These are phyloP conservation scores for Porogramme epimiltina DNA, from an alignment of 1,284 basidiomycete genomes.

Conservation along the genomic window DNA sequence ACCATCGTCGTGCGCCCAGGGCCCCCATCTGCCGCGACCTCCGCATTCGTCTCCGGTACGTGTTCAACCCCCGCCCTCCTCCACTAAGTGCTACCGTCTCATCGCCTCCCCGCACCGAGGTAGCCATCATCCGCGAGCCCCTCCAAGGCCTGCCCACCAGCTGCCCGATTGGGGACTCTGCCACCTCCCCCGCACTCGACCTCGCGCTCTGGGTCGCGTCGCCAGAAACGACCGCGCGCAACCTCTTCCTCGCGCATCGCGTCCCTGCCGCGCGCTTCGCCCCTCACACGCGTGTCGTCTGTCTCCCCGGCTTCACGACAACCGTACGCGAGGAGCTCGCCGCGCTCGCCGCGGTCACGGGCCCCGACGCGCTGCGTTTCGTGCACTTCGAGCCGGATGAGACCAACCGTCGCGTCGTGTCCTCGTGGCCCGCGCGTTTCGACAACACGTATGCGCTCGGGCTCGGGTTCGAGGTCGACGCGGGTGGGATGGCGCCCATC, in stretches of 20 bases:
- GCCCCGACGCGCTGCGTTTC: conserved; percentile 38
- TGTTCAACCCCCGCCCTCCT: conserved; percentile 1
- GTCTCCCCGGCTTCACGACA: conserved; percentile 50
- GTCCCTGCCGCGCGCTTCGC: conserved; percentile 47
- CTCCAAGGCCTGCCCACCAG: conserved; percentile 51
- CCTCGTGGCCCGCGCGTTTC: conserved; percentile 49
- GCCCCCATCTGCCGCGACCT: conserved; percentile 56
- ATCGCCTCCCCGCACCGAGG: not conserved
- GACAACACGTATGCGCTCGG: conserved; percentile 45
- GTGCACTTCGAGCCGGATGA: conserved; percentile 47
- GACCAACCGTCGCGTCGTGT: conserved; percentile 43
- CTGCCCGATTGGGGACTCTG: conserved; percentile 55
- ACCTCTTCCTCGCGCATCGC: conserved; percentile 56
- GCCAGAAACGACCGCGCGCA: conserved; percentile 54
- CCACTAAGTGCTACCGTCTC: too few species aligned
- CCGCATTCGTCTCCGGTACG: conserved; percentile 57
- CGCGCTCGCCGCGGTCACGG: conserved; percentile 44
- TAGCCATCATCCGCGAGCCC: conserved; percentile 65
- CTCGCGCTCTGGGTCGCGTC: conserved; percentile 57
- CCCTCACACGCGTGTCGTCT: conserved; percentile 53
- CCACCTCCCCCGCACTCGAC: conserved; percentile 44
- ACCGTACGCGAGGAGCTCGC: conserved; percentile 48
- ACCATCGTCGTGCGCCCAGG: conserved; percentile 65
- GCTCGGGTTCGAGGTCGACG: conserved; percentile 47
- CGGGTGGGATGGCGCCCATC: conserved; percentile 48